Conservation (phyloP, 2,329 filamentous ascomycete genomes). For the Tolypocladium amazonense region DNA sequence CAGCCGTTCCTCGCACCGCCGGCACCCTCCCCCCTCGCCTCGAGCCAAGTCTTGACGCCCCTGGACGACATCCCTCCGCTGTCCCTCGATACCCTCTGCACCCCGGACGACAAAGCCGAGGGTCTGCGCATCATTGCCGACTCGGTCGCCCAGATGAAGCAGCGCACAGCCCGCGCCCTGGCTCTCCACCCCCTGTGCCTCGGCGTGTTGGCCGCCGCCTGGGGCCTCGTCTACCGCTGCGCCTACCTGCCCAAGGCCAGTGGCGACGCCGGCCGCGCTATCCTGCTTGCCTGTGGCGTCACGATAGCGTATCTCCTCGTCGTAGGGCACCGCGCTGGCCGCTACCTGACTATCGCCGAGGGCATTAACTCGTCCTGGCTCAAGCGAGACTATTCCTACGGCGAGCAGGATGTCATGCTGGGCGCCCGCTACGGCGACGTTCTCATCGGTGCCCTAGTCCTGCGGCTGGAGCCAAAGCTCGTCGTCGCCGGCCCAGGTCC, state of each 20-base stretch:
- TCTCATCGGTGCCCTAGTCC: conserved; percentile 59
- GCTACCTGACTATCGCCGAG: conserved; percentile 55
- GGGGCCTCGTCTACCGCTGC: conserved; percentile 35
- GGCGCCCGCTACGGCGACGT: conserved; percentile 58
- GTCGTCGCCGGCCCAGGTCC: conserved; percentile 4
- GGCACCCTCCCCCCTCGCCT: conserved; percentile 41
- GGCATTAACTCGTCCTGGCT: conserved; percentile 53
- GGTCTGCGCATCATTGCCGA: conserved; percentile 68
- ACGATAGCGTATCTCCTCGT: conserved; percentile 52
- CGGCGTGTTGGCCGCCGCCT: conserved; percentile 30
- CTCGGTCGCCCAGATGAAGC: conserved; percentile 72
- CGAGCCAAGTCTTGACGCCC: conserved; percentile 26
- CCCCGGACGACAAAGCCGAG: conserved; percentile 49
- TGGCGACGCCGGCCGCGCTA: conserved; percentile 41
- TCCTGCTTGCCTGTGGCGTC: conserved; percentile 49
- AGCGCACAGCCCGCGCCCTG: conserved; percentile 52
- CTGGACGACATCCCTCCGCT: conserved; percentile 49
- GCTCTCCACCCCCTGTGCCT: conserved; percentile 51
- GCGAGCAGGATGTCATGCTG: conserved; percentile 46
- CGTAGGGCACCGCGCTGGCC: conserved; percentile 48
- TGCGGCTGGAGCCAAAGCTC: conserved; percentile 47
- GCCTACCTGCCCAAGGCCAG: conserved; percentile 26
- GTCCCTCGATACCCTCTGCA: conserved; percentile 45
- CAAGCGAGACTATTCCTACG: conserved; percentile 19
- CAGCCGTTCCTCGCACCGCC: conserved; percentile 27